Conservation (phyloP, 2,329 filamentous ascomycete genomes). For the Claviceps purpurea region DNA sequence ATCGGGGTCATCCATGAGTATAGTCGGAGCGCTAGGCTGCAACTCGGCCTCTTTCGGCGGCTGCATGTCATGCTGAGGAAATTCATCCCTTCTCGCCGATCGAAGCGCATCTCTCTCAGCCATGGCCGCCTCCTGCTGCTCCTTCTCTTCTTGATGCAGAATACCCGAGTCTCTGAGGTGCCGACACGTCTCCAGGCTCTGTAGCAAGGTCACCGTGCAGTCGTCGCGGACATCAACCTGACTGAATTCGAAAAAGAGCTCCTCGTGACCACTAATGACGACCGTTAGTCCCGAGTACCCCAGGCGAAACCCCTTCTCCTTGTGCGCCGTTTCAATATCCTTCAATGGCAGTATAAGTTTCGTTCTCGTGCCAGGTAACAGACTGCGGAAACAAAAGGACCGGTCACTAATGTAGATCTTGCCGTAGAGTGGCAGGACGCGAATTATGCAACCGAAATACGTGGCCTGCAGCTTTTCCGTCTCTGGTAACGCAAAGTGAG, state of each 20-base stretch:
- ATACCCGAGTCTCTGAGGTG: constrained; percentile 58
- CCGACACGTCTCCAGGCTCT: constrained; percentile 58
- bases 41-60: constrained; percentile 33
- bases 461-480: constrained; percentile 75
- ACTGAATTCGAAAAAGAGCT: constrained; percentile 90
- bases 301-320: constrained; percentile 88
- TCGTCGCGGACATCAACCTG: constrained; percentile 71
- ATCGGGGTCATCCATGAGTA: constrained; percentile 79
- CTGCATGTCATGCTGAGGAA: constrained; percentile 35
- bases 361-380: constrained; percentile 77
- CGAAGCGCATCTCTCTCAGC: constrained; percentile 72
- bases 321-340: constrained; percentile 85
- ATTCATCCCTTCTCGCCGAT: constrained; percentile 49
- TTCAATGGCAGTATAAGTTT: constrained; percentile 84
- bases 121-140: constrained; percentile 60
- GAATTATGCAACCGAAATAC: constrained; percentile 85
- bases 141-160: constrained; percentile 53
- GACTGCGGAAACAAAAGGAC: constrained; percentile 83
- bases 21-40: constrained; percentile 50
- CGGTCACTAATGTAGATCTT: constrained; percentile 89
- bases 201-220: constrained; percentile 69
- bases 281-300: constrained; percentile 83
- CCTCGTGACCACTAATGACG: constrained; percentile 88
- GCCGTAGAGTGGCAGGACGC: constrained; percentile 82
- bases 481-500: constrained; percentile 78